Conservation (phyloP, 371 early-diverging fungal species). For the Dinochytrium kinnereticum region DNA sequence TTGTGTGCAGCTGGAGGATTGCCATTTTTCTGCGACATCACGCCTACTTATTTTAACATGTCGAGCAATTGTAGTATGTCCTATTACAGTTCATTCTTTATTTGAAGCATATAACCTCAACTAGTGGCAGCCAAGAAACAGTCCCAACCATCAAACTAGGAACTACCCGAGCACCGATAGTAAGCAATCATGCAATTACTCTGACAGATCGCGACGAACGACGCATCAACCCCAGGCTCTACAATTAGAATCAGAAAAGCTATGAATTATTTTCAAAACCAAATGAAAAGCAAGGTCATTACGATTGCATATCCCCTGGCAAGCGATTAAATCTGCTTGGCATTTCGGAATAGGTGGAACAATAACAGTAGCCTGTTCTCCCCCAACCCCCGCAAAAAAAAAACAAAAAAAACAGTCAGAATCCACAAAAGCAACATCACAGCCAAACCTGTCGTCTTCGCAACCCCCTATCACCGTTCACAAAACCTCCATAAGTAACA, state of each 20-base stretch:
- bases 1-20: too few relatives aligned
- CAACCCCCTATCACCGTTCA: neutral
- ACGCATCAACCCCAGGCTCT: conserved; percentile 3
- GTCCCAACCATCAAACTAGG: neutral
- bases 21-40: too few relatives aligned
- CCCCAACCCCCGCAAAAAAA: too few relatives aligned
- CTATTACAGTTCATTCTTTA: too few relatives aligned
- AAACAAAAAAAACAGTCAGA: too few relatives aligned
- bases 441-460: neutral
- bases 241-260: neutral
- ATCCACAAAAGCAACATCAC: too few relatives aligned
- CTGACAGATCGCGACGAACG: neutral
- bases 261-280: neutral
- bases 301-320: neutral
- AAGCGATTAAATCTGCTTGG: neutral
- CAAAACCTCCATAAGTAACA: neutral
- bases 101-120: too few relatives aligned
- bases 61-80: too few relatives aligned
- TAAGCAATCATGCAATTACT: neutral
- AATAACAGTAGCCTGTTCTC: too few relatives aligned
- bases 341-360: neutral
- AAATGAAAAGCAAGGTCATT: neutral
- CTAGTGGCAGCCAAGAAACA: neutral
- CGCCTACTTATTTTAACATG: too few relatives aligned
- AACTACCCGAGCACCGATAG: neutral